Percentiles rank a stretch among this genome's conserved stretches.
Conservation (phyloP, 768 basidiomycete species). For the Lentinula edodes region DNA sequence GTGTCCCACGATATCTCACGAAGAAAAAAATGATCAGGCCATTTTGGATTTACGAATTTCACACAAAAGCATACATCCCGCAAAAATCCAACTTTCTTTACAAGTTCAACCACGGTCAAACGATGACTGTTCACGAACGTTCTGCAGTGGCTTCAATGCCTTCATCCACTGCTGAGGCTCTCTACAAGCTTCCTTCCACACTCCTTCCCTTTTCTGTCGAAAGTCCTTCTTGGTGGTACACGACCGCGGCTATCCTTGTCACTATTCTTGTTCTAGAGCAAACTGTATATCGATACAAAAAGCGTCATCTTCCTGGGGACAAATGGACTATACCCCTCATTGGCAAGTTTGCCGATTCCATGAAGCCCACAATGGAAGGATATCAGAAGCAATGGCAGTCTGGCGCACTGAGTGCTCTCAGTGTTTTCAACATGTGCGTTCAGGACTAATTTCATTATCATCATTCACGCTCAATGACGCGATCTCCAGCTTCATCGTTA, state of each 20-base stretch:
- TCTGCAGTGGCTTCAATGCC: constrained; percentile 36
- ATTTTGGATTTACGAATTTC: constrained; percentile 8
- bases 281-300: constrained; percentile 83
- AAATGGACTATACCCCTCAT: constrained; percentile 97
- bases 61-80: neutral
- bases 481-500: constrained; percentile 85
- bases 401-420: constrained; percentile 81
- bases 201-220: constrained; percentile 32
- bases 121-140: constrained; percentile 29
- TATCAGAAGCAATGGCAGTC: constrained; percentile 93
- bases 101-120: constrained; percentile 14
- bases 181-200: constrained; percentile 39
- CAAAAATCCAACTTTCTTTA: neutral
- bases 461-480: neutral
- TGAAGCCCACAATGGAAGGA: constrained; percentile 85
- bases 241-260: constrained; percentile 61
- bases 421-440: constrained; percentile 95
- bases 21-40: neutral
- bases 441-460: neutral
- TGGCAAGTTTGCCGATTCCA: constrained; percentile 90
- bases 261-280: constrained; percentile 85
- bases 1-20: neutral
- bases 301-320: constrained; percentile 80
- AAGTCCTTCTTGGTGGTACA: constrained; percentile 53
- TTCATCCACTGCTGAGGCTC: constrained; percentile 35